phyloP scores from a whole-genome alignment of 805 yeast species.

The Hanseniaspora guilliermondii region DNA sequence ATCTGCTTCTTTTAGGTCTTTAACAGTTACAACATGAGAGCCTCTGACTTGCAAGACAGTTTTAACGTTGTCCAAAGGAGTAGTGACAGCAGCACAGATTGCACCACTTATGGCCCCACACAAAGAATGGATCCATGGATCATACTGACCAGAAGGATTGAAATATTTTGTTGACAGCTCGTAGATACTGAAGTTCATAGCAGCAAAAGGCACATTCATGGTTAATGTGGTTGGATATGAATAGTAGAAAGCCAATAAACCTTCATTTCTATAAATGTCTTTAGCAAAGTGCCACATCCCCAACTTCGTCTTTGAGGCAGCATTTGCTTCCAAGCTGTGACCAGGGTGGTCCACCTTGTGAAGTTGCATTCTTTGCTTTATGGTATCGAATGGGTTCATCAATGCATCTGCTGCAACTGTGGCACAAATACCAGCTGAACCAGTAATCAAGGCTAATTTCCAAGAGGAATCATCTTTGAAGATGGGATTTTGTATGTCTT shows the following conservation, averaged over 20 bases:
- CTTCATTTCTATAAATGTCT: conserved; percentile 47
- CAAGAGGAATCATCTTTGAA: conserved; percentile 23
- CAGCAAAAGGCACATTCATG: conserved; percentile 90
- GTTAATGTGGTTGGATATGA: conserved; percentile 89
- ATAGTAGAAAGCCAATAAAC: conserved; percentile 69
- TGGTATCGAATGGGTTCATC: conserved; percentile 94
- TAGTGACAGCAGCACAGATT: conserved; percentile 84
- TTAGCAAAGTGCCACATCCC: conserved; percentile 24
- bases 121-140: conserved; percentile 83
- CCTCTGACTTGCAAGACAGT: conserved; percentile 81
- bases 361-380: conserved; percentile 89
- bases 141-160: conserved; percentile 67
- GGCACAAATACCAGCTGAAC: conserved; percentile 81
- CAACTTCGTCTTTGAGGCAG: conserved; percentile 5
- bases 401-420: conserved; percentile 88
- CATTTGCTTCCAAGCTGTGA: conserved; percentile 14
- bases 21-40: conserved; percentile 31
- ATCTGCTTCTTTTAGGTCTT: conserved; percentile 36
- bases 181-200: conserved; percentile 83
- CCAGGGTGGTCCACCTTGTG: conserved; percentile 19
- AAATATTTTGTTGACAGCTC: conserved; percentile 67
- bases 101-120: conserved; percentile 94
- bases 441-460: conserved; percentile 69
- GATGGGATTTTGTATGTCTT: background rate
- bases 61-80: conserved; percentile 87